These are phyloP conservation scores for Sphagnum fallax DNA, from an alignment of 228 moss, liverwort and hornwort genomes.

Conservation along the genomic window DNA sequence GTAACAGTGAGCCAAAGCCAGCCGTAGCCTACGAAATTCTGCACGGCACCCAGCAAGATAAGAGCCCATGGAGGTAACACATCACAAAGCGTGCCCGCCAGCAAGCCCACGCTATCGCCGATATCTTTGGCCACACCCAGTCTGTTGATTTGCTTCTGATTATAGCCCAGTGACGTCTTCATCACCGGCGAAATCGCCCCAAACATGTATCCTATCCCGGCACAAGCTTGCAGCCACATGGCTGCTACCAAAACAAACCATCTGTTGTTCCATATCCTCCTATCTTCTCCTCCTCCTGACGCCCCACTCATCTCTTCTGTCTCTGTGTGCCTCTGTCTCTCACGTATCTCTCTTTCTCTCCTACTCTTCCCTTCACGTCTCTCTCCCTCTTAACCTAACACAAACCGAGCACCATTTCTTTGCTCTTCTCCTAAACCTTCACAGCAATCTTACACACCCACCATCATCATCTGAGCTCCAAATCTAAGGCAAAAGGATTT, in stretches of 20 bases:
- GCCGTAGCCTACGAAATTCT: slow-evolving; percentile 75
- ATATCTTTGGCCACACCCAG: slow-evolving; percentile 94
- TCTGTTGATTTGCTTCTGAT: slow-evolving; percentile 83
- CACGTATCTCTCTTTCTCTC: no score
- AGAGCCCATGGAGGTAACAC: slow-evolving; percentile 76
- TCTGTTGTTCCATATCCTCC: slow-evolving; percentile 29
- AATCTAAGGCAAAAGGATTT: no score
- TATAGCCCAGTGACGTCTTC: slow-evolving; percentile 62
- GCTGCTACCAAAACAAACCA: slow-evolving; percentile 82
- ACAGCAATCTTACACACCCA: no score
- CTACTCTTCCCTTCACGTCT: no score
- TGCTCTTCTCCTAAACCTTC: no score
- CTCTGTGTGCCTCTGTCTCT: no score
- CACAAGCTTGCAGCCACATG: slow-evolving; percentile 83
- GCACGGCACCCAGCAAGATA: slow-evolving; percentile 52
- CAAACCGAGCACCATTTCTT: no score
- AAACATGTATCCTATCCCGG: slow-evolving; percentile 87
- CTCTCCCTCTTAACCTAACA: no score
- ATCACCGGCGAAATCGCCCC: slow-evolving; percentile 90
- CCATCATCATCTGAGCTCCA: no score
- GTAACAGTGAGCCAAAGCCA: slow-evolving; percentile 79
- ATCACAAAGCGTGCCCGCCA: slow-evolving; percentile 69
- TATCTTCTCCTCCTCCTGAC: no score
- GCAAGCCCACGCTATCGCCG: slow-evolving; percentile 83
- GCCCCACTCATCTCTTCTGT: no score